These are phyloP conservation scores for Linum tenue DNA, from an alignment of 345 rosid species.

Conservation along the genomic window DNA sequence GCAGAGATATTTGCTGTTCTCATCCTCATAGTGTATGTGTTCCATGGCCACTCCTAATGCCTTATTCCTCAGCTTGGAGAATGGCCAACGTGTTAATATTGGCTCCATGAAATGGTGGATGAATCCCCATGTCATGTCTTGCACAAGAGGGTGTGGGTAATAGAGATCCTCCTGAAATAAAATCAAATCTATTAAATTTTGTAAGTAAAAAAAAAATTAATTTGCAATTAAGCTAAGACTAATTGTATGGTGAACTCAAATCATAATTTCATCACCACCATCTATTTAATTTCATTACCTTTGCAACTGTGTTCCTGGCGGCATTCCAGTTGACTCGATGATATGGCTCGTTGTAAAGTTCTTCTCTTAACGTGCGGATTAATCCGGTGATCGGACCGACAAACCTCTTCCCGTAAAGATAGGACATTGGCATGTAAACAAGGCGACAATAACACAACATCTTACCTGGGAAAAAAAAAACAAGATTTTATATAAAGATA, in stretches of 20 bases:
- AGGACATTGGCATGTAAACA: slow-evolving; percentile 59
- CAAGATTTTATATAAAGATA: no score
- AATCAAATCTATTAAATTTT: not conserved
- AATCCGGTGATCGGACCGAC: slow-evolving; percentile 44
- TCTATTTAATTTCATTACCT: slow-evolving; percentile 7
- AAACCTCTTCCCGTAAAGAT: slow-evolving; percentile 57
- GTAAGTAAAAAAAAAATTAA: not conserved
- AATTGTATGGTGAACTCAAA: no score
- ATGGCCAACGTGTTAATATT: slow-evolving; percentile 44
- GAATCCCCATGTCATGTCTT: slow-evolving; percentile 48
- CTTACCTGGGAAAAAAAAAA: slow-evolving; percentile 26
- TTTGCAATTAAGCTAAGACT: slow-evolving; percentile 11
- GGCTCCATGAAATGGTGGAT: slow-evolving; percentile 42
- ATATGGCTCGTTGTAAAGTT: slow-evolving; percentile 46
- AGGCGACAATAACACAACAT: slow-evolving; percentile 47
- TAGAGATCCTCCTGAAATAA: slow-evolving; percentile 39
- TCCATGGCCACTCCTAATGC: slow-evolving; percentile 40
- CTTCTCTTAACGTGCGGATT: slow-evolving; percentile 36
- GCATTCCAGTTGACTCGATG: slow-evolving; percentile 43
- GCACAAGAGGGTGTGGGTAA: slow-evolving; percentile 44
- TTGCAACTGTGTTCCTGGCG: slow-evolving; percentile 33
- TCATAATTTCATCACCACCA: no score
- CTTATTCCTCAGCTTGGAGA: slow-evolving; percentile 45
- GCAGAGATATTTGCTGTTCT: slow-evolving; percentile 43
- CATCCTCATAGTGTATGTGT: slow-evolving; percentile 57